Percentiles rank a stretch among this genome's conserved stretches.
These are phyloP conservation scores for Sclerospora graminicola DNA, from an alignment of 352 stramenopile genomes.

Conservation along the genomic window DNA sequence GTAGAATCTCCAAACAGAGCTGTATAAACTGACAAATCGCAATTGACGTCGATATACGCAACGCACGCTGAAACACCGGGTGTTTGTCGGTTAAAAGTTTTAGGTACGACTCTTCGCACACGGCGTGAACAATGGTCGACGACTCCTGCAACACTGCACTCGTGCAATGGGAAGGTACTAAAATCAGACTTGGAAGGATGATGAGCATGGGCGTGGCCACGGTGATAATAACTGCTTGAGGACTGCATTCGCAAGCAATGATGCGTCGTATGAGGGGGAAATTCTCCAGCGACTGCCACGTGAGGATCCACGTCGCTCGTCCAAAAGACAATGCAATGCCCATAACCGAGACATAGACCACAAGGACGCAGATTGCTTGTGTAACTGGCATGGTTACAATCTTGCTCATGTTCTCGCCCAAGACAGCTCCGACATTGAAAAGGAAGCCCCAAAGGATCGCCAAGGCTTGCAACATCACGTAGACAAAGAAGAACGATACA, in stretches of 20 bases:
- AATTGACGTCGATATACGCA: slow-evolving; percentile 73
- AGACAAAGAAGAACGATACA: slow-evolving; percentile 76
- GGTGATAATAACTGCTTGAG: slow-evolving; percentile 70
- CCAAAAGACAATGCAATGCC: slow-evolving; percentile 77
- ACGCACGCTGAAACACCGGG: slow-evolving; percentile 70
- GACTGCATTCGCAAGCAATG: slow-evolving; percentile 62
- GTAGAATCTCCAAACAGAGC: slow-evolving; percentile 73
- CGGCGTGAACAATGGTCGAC: slow-evolving; percentile 27
- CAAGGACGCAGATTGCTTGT: slow-evolving; percentile 64
- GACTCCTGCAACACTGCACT: slow-evolving; percentile 18
- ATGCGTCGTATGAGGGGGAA: slow-evolving; percentile 83
- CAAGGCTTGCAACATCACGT: slow-evolving; percentile 77
- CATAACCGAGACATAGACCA: slow-evolving; percentile 80
- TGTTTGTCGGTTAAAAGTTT: slow-evolving; percentile 78
- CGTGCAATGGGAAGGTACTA: slow-evolving; percentile 53
- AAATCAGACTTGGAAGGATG: slow-evolving; percentile 64
- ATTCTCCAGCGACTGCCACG: slow-evolving; percentile 80
- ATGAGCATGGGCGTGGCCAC: slow-evolving; percentile 63
- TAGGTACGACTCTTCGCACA: slow-evolving; percentile 79
- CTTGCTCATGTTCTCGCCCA: slow-evolving; percentile 81
- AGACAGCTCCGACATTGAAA: slow-evolving; percentile 74
- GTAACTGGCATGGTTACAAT: slow-evolving; percentile 73
- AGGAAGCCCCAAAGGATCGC: slow-evolving; percentile 83
- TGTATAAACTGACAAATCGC: slow-evolving; percentile 81
- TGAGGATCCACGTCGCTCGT: slow-evolving; percentile 81